A percentile compares a stretch with the other conserved stretches of the same genome.
These are phyloP conservation scores for Metschnikowia chrysomelidarum DNA, from an alignment of 805 yeast species.

Conservation along the genomic window DNA sequence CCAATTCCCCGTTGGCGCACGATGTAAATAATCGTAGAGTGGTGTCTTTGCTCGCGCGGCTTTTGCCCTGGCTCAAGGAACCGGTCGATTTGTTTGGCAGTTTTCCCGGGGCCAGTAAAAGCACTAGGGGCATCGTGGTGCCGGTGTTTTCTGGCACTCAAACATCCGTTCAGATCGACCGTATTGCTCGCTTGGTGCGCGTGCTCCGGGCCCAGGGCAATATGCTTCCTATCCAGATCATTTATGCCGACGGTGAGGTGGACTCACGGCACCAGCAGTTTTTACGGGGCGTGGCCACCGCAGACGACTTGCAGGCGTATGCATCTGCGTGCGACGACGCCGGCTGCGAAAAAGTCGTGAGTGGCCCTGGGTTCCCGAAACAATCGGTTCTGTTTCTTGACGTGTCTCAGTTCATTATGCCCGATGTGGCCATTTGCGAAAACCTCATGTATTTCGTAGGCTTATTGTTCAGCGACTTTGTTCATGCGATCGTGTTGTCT, in stretches of 20 bases:
- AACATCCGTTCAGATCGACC: conserved; percentile 16
- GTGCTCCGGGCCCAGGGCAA: conserved; percentile 28
- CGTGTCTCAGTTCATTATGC: conserved; percentile 17
- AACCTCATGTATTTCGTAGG: conserved; percentile 5
- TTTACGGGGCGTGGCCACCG: conserved; percentile 10
- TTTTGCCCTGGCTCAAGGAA: conserved; percentile 9
- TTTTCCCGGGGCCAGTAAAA: conserved; percentile 13
- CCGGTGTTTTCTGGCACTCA: conserved; percentile 20
- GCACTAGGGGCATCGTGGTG: conserved; percentile 34
- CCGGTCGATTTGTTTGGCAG: background rate
- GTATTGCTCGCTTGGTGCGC: conserved; percentile 22
- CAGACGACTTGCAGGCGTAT: background rate
- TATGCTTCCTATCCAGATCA: conserved; percentile 30
- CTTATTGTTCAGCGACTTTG: conserved; percentile 7
- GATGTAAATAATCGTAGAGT: too few species aligned
- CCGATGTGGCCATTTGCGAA: background rate
- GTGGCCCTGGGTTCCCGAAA: conserved; percentile 5
- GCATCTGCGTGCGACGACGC: conserved; percentile 8
- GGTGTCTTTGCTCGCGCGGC: too few species aligned
- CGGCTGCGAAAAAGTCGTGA: conserved; percentile 2
- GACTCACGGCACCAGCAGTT: conserved; percentile 7
- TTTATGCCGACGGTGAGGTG: conserved; percentile 16
- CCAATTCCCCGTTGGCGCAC: too few species aligned
- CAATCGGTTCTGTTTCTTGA: conserved; percentile 32
- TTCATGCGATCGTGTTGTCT: conserved; percentile 6